Percentiles rank a stretch among this genome's conserved stretches.
phyloP scores from a whole-genome alignment of 495 filamentous ascomycete species.

The Podospora australis region DNA sequence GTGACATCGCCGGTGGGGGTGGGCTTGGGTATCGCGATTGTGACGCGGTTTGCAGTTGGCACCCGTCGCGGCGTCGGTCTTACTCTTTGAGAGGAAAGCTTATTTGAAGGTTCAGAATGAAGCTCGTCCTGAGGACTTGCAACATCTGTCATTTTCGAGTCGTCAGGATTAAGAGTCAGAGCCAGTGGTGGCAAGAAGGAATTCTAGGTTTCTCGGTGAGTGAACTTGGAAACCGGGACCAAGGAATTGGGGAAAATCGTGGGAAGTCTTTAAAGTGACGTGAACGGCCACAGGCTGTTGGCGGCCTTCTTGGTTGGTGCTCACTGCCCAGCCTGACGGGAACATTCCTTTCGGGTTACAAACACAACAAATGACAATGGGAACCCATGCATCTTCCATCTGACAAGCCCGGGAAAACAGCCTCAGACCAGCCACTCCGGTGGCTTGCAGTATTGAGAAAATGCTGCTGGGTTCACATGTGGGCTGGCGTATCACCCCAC shows the following conservation, averaged over 20 bases:
- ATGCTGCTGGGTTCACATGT: too few relatives aligned
- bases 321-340: too few relatives aligned
- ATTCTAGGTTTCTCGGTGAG: background rate
- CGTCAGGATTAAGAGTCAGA: background rate
- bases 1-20: slow-evolving; percentile 13
- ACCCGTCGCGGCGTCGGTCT: slow-evolving; percentile 15
- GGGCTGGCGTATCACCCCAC: too few relatives aligned
- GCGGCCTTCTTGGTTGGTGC: too few relatives aligned
- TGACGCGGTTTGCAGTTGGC: slow-evolving; percentile 19
- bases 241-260: too few relatives aligned
- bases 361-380: too few relatives aligned
- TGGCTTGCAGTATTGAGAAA: too few relatives aligned
- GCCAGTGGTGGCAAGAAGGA: background rate
- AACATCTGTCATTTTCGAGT: slow-evolving; percentile 21
- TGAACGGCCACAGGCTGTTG: too few relatives aligned
- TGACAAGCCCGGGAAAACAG: background rate
- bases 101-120: slow-evolving; percentile 1
- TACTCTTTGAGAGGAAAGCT: slow-evolving; percentile 19
- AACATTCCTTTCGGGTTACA: too few relatives aligned
- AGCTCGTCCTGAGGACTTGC: slow-evolving; percentile 6
- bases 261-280: too few relatives aligned
- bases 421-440: background rate
- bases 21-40: slow-evolving; percentile 18
- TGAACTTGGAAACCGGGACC: too few relatives aligned
- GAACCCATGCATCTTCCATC: too few relatives aligned